Percentiles rank a stretch among this genome's conserved stretches.
Evolutionary conservation across 2,329 filamentous ascomycete species (phyloP).

Genomic region (Calonectria leucothoes): DNA sequence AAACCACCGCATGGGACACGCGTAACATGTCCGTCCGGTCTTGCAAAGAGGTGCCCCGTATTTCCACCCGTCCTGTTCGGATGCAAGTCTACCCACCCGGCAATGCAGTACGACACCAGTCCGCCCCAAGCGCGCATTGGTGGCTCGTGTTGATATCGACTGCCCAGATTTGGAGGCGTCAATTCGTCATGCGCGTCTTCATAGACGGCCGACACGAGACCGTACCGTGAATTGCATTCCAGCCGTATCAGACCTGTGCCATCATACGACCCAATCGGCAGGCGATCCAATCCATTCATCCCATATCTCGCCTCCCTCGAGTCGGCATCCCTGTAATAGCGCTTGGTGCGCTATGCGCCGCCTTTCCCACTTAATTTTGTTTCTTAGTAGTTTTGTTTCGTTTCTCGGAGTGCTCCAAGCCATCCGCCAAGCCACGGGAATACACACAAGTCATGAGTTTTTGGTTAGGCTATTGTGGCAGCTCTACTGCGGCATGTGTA

Average conservation of each 20-base stretch:
- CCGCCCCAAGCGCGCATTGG: constrained; percentile 18
- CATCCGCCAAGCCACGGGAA: too few relatives aligned
- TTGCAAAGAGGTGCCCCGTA: background rate
- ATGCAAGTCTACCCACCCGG: constrained; percentile 18
- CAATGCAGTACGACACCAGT: constrained; percentile 19
- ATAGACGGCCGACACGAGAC: constrained; percentile 1
- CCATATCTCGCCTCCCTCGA: constrained; percentile 17
- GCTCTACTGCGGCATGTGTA: too few relatives aligned
- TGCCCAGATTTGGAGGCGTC: background rate
- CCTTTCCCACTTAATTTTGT: background rate
- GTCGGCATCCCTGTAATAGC: constrained; percentile 10
- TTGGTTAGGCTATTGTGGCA: too few relatives aligned
- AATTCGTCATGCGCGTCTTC: constrained; percentile 5
- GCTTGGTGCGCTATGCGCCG: background rate
- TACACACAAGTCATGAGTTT: too few relatives aligned
- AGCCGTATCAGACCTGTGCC: constrained; percentile 2
- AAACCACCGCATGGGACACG: background rate
- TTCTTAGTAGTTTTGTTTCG: constrained; percentile 10
- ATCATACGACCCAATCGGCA: constrained; percentile 16
- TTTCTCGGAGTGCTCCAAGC: background rate
- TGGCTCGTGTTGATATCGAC: constrained; percentile 24
- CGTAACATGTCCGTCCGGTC: background rate
- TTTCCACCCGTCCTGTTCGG: constrained; percentile 2
- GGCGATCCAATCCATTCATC: constrained; percentile 1
- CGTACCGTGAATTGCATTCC: constrained; percentile 24